A percentile compares a stretch with the other conserved stretches of the same genome.
These are phyloP conservation scores for Macrolepiota dolichaula DNA, from an alignment of 768 basidiomycete species.

Conservation along the genomic window DNA sequence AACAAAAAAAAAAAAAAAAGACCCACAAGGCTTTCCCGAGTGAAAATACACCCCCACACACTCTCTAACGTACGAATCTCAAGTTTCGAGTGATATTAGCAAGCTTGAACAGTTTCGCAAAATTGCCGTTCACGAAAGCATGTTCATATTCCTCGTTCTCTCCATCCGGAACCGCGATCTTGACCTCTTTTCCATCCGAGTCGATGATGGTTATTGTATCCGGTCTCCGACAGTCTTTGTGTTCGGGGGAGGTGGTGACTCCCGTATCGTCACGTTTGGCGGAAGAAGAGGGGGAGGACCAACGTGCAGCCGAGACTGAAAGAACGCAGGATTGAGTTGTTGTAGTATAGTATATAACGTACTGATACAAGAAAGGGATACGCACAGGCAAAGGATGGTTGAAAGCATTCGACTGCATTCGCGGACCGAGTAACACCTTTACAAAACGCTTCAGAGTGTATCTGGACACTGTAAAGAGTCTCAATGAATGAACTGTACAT, in stretches of 20 bases:
- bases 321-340: background rate
- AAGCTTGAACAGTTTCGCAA: background rate
- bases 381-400: slow-evolving; percentile 7
- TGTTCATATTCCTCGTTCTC: slow-evolving; percentile 6
- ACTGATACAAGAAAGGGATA: background rate
- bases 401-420: background rate
- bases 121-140: slow-evolving; percentile 1
- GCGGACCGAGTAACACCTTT: background rate
- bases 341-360: too few relatives aligned
- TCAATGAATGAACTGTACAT: background rate
- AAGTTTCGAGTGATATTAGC: background rate
- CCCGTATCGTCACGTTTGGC: background rate
- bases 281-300: background rate
- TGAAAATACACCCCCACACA: too few relatives aligned
- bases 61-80: background rate
- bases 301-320: background rate
- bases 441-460: background rate
- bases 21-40: too few relatives aligned
- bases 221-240: slow-evolving; percentile 2
- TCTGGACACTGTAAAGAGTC: background rate
- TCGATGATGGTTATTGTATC: slow-evolving; percentile 1
- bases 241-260: background rate
- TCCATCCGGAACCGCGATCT: background rate
- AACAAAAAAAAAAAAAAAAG: too few relatives aligned
- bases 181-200: background rate